A percentile compares a stretch with the other conserved stretches of the same genome.
Conservation (phyloP, 148 eudicot genomes). For the Chenopodium formosanum region DNA sequence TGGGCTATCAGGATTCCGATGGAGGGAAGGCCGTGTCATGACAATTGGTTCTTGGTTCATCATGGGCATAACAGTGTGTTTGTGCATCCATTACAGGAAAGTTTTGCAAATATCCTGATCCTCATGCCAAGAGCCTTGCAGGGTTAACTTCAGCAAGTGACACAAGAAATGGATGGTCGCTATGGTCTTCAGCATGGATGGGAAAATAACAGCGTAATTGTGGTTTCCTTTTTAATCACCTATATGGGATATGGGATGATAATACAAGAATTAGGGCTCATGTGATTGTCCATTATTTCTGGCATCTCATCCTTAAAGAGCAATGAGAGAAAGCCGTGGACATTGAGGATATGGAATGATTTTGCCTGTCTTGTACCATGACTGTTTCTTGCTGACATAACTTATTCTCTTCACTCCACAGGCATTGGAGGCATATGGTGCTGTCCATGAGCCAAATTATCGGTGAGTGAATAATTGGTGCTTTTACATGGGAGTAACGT, state of each 20-base stretch:
- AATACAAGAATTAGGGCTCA: constrained; percentile 82
- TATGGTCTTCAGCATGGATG: constrained; percentile 99
- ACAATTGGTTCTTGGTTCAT: constrained; percentile 51
- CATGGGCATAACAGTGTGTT: constrained; percentile 72
- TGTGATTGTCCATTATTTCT: constrained; percentile 75
- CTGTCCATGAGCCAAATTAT: constrained; percentile 81
- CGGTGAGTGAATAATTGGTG: constrained; percentile 63
- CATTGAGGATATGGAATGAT: constrained; percentile 96
- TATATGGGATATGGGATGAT: constrained; percentile 93
- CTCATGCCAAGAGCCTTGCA: constrained; percentile 67
- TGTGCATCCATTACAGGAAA: constrained; percentile 96
- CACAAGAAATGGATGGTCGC: constrained; percentile 93
- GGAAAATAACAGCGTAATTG: constrained; percentile 99
- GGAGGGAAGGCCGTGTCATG: constrained; percentile 61
- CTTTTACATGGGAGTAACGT: not conserved
- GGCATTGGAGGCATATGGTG: constrained; percentile 98
- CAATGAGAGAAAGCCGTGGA: constrained; percentile 85
- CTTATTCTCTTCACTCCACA: constrained; percentile 99
- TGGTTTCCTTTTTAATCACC: constrained; percentile 98
- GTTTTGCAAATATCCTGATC: constrained; percentile 57
- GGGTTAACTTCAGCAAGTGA: constrained; percentile 48
- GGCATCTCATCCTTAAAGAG: constrained; percentile 79
- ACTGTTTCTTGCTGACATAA: constrained; percentile 85
- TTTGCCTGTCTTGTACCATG: constrained; percentile 73
- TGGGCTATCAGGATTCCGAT: constrained; percentile 51